Conservation (phyloP, 75 land plant species). For the Pinus tabuliformis region DNA sequence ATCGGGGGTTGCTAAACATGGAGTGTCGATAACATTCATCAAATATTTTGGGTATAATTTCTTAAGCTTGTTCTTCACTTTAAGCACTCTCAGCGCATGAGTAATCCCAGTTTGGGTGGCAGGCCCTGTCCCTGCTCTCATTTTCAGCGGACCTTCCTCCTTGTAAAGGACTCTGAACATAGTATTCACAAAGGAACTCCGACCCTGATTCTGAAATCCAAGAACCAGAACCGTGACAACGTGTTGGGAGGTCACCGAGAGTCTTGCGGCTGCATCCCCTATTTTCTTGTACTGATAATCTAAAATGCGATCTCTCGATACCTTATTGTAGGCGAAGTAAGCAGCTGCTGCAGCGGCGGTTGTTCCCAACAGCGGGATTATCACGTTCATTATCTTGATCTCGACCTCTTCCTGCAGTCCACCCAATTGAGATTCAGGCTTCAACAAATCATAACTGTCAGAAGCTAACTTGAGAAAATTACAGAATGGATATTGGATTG, state of each 20-base stretch:
- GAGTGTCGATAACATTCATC: neutral
- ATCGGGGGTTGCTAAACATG: neutral
- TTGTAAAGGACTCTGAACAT: slow-evolving; percentile 5
- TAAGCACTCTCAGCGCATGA: no score
- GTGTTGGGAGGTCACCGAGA: neutral
- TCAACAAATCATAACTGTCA: no score
- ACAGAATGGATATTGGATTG: no score
- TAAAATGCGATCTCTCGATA: neutral
- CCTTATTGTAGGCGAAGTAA: neutral
- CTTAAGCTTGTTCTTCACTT: slow-evolving; percentile 7
- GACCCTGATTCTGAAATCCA: slow-evolving; percentile 5
- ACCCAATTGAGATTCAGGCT: no score
- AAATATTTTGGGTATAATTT: neutral
- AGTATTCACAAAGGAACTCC: slow-evolving; percentile 7
- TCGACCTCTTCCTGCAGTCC: no score
- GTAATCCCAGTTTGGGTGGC: neutral
- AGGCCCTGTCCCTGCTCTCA: neutral
- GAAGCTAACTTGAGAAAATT: no score
- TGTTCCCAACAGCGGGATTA: neutral
- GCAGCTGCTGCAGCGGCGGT: slow-evolving; percentile 4
- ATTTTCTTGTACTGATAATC: neutral
- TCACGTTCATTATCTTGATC: neutral
- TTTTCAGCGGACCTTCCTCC: neutral
- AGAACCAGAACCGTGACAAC: neutral
- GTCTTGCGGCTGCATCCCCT: neutral